These are phyloP conservation scores for Paramecium primaurelia DNA, from an alignment of 73 alveolate genomes.

Conservation along the genomic window DNA sequence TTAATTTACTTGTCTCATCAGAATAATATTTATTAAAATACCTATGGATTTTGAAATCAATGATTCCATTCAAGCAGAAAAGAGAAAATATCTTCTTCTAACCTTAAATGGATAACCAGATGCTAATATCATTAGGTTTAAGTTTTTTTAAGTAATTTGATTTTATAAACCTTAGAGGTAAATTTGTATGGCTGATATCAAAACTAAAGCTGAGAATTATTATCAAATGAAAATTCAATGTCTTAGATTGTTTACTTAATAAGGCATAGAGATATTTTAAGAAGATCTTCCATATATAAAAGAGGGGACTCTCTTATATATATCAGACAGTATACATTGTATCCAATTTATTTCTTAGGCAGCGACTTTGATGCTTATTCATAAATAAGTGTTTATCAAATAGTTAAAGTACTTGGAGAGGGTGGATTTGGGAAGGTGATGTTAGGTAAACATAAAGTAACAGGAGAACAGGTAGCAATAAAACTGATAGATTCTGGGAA, in stretches of 20 bases:
- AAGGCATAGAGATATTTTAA: conserved; percentile 57
- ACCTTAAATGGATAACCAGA: conserved; percentile 11
- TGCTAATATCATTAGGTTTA: not conserved
- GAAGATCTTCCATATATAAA: conserved; percentile 44
- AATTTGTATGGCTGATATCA: not conserved
- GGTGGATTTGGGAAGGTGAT: conserved; percentile 98
- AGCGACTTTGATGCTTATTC: conserved; percentile 47
- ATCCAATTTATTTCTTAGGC: not conserved
- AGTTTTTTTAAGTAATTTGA: not conserved
- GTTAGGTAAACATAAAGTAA: conserved; percentile 87
- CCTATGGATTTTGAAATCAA: not conserved
- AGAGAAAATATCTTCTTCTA: not conserved
- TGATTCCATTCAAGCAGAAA: not conserved
- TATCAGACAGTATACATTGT: not conserved
- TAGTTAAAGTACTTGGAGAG: conserved; percentile 84
- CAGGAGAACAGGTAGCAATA: conserved; percentile 94
- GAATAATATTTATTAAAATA: not conserved
- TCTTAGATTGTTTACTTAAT: conserved; percentile 38
- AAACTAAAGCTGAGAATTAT: not conserved
- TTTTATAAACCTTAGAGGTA: not conserved
- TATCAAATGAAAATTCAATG: not conserved
- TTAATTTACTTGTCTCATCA: not conserved
- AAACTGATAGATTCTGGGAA: conserved; percentile 73
- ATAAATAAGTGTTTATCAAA: conserved; percentile 59
- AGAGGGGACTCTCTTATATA: not conserved